Evolutionary conservation across 192 early-diverging fungal genomes (phyloP), one percentile per base, ranked within the genome.

Genomic region (Diversispora eburnea): DNA sequence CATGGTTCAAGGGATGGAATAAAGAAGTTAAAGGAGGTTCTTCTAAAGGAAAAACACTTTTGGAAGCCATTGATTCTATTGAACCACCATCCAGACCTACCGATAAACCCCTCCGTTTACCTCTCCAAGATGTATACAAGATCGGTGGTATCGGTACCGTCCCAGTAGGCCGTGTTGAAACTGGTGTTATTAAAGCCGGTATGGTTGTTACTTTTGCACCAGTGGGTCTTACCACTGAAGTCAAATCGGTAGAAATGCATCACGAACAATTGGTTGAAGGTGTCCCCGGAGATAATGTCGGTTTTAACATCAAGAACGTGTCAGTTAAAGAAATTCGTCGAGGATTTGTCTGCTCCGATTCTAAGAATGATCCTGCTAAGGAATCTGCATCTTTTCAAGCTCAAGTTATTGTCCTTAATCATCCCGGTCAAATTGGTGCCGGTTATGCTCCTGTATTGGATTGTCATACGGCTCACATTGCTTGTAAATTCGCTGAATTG

Each of bases 191-290:
- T 90, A 96, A 94, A 87, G 84, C 92, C 77, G 94, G 94, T 86
- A 90, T 92, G 90, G 85, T 91, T 73, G 90, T 92, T 76, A 89
- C 86, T 77, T 96, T 96, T 81, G 93, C 93, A 70, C 95, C 95
- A 73, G 82, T 88, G 77, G 88, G 86, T 85, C 88, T 93, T 76
- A 84, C 91, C 81, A 93, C 94, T 87, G 93, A 95, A 83, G 95
- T 95, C 85, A 94, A 94, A 88, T 95, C 95, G 81, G 93, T 98
- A 75, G 94, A 96, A 85, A 98, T 96, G 95, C 96, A 98, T 88
- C 95, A 96, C 90, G 92, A 98, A 84, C 82, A 88, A 77, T 87
- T 96, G 77, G 78, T 78, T 72, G 88, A 96, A 86, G 93, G 92
- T 86, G 82, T 85, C 67, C 93, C 96, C 75, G 96, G 96, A 76